Conservation (phyloP, 768 basidiomycete genomes). For the Russula compacta region DNA sequence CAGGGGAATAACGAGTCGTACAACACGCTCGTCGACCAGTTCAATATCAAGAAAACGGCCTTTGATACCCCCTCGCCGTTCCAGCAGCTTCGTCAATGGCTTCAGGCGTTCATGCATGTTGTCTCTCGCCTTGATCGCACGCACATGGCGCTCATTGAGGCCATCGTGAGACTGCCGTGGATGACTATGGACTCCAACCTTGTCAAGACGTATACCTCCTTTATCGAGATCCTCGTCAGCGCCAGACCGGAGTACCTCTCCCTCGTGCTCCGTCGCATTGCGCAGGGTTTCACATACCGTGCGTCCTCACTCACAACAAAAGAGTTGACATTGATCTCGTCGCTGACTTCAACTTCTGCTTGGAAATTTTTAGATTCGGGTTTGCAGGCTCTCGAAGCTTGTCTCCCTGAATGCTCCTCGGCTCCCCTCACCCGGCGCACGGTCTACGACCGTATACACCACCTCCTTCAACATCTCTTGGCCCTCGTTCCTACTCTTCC, state of each 20-base stretch:
- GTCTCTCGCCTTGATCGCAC: conserved; percentile 81
- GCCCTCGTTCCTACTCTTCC: conserved; percentile 87
- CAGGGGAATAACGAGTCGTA: conserved; percentile 72
- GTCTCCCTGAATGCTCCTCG: conserved; percentile 53
- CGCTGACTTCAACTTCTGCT: conserved; percentile 1
- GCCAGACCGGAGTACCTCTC: conserved; percentile 88
- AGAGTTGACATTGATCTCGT: background rate
- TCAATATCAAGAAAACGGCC: conserved; percentile 44
- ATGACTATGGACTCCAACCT: conserved; percentile 78
- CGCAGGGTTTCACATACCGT: conserved; percentile 88
- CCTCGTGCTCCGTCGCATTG: conserved; percentile 70
- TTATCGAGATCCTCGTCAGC: conserved; percentile 85
- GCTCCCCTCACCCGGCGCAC: conserved; percentile 69
- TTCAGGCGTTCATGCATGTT: conserved; percentile 82
- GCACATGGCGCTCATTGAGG: conserved; percentile 75
- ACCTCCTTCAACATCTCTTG: conserved; percentile 78
- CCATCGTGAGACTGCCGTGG: conserved; percentile 86
- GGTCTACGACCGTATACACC: conserved; percentile 81
- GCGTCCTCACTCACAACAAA: conserved; percentile 27
- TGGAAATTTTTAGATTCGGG: conserved; percentile 49
- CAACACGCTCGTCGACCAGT: conserved; percentile 84
- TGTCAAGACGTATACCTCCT: conserved; percentile 81
- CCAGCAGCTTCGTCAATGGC: conserved; percentile 65
- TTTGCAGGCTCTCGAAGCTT: conserved; percentile 48
- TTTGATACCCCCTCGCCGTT: conserved; percentile 29